Percentiles rank a stretch among this genome's conserved stretches.
These are phyloP conservation scores for Cyclotella baltica DNA, from an alignment of 108 stramenopile genomes.

Conservation along the genomic window DNA sequence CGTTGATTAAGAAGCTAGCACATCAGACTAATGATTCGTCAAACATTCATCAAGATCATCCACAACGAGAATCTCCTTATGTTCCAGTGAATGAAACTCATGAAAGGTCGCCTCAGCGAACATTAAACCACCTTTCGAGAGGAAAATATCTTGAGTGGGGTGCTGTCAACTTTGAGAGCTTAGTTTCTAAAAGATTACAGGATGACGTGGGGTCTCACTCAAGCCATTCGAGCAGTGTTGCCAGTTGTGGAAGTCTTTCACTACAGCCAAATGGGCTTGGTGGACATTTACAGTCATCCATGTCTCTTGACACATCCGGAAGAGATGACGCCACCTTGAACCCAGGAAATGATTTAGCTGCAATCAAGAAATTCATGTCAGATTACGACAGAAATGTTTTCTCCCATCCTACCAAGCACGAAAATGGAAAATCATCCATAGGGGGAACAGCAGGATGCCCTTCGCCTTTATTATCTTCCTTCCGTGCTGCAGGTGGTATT, in stretches of 20 bases:
- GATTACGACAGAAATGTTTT: slow-evolving; percentile 41
- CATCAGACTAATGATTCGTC: neutral
- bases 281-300: slow-evolving; percentile 40
- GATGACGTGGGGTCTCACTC: slow-evolving; percentile 22
- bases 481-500: slow-evolving; percentile 37
- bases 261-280: slow-evolving; percentile 17
- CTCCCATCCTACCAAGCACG: slow-evolving; percentile 8
- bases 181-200: slow-evolving; percentile 13
- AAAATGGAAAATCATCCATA: too few species aligned
- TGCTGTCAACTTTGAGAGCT: slow-evolving; percentile 50
- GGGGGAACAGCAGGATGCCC: slow-evolving; percentile 7
- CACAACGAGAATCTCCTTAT: neutral
- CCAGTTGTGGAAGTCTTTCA: slow-evolving; percentile 28
- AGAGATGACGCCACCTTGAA: neutral
- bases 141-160: slow-evolving; percentile 49
- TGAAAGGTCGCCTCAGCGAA: slow-evolving; percentile 12
- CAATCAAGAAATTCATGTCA: slow-evolving; percentile 32
- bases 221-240: slow-evolving; percentile 34
- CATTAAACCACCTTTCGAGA: slow-evolving; percentile 13
- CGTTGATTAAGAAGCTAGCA: slow-evolving; percentile 30
- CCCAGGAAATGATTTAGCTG: neutral
- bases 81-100: neutral
- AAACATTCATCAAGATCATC: neutral
- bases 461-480: slow-evolving; percentile 6
- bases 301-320: slow-evolving; percentile 36